Evolutionary conservation across 495 filamentous ascomycete genomes (phyloP).

Genomic region (Tuber aestivum): DNA sequence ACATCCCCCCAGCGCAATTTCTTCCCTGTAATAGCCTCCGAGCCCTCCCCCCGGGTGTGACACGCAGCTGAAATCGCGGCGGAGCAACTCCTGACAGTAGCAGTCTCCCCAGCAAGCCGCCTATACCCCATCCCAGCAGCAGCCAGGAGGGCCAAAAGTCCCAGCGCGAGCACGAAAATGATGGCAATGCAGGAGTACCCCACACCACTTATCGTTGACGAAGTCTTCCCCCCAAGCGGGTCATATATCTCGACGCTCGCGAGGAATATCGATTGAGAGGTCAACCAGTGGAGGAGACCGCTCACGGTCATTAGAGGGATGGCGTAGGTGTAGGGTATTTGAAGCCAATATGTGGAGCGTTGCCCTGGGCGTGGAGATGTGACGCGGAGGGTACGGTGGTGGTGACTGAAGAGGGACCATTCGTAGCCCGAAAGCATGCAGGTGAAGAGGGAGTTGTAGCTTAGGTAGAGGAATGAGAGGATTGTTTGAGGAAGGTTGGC

Average conservation of each 20-base stretch:
- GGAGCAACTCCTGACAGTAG: constrained; percentile 4
- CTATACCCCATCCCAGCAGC: background rate
- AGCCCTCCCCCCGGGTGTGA: constrained; percentile 4
- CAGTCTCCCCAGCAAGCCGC: background rate
- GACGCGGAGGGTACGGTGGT: constrained; percentile 45
- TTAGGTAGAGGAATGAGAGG: constrained; percentile 47
- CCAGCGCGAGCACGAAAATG: background rate
- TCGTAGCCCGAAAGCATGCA: constrained; percentile 47
- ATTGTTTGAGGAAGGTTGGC: constrained; percentile 49
- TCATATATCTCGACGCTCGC: constrained; percentile 37
- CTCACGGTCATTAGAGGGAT: too few species aligned
- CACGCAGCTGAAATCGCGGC: constrained; percentile 13
- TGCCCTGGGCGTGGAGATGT: constrained; percentile 43
- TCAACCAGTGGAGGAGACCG: constrained; percentile 45
- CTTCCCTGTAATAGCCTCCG: background rate
- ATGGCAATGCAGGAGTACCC: constrained; percentile 15
- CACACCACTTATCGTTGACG: background rate
- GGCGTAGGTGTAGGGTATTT: constrained; percentile 45
- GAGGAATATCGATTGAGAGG: constrained; percentile 24
- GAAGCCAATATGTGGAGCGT: constrained; percentile 46
- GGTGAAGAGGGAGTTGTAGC: constrained; percentile 45
- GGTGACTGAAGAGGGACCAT: too few species aligned
- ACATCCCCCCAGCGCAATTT: constrained; percentile 6
- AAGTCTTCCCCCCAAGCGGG: too few species aligned
- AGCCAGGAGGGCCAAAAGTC: background rate